Evolutionary conservation across 208 protist genomes (phyloP).

Genomic region (Trypanosoma vivax): DNA sequence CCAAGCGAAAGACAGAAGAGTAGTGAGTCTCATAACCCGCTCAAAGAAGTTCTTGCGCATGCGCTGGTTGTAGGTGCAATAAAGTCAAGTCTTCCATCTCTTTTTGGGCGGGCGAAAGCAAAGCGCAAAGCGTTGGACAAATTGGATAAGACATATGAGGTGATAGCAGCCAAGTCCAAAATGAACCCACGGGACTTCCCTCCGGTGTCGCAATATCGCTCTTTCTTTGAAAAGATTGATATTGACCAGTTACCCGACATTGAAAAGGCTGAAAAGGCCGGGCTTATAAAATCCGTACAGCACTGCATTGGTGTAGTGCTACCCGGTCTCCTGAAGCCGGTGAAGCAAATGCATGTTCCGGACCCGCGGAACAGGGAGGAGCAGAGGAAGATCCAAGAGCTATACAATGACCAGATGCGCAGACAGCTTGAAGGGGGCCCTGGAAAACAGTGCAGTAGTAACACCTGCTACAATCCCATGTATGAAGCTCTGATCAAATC

Average conservation of each 20-base stretch:
- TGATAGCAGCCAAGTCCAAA: constrained; percentile 43
- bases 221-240: constrained; percentile 57
- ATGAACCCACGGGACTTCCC: constrained; percentile 61
- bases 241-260: constrained; percentile 47
- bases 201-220: constrained; percentile 29
- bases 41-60: constrained; percentile 86
- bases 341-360: constrained; percentile 15
- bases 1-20: constrained; percentile 80
- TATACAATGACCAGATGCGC: constrained; percentile 42
- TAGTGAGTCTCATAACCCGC: constrained; percentile 86
- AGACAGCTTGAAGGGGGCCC: constrained; percentile 20
- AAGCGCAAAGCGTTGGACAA: constrained; percentile 47
- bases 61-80: constrained; percentile 77
- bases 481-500: constrained; percentile 5
- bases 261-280: constrained; percentile 63
- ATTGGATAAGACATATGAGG: constrained; percentile 51
- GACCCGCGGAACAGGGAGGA: constrained; percentile 35
- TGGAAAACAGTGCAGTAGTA: constrained; percentile 22
- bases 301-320: constrained; percentile 51
- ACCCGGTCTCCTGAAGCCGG: constrained; percentile 46
- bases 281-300: constrained; percentile 36
- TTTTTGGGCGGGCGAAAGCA: constrained; percentile 76
- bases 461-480: constrained; percentile 4
- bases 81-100: constrained; percentile 42
- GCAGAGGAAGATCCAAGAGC: constrained; percentile 29